A percentile compares a stretch with the other conserved stretches of the same genome.
phyloP scores from a whole-genome alignment of 352 stramenopile genomes.

The Pythium phragmiticola region DNA sequence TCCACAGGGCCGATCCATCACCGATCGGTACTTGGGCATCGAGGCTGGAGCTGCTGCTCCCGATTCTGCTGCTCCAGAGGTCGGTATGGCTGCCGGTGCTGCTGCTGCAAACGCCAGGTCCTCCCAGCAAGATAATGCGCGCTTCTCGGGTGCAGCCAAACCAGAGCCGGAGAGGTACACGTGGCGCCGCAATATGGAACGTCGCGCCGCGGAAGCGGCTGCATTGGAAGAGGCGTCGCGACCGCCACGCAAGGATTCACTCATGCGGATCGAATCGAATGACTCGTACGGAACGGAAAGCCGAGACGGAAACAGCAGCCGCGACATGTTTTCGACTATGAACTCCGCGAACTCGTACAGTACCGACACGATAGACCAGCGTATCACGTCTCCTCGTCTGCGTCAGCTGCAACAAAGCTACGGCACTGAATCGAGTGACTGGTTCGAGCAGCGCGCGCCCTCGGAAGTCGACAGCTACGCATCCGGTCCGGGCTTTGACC shows the following conservation, averaged over 20 bases:
- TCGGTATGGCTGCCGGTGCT: conserved; percentile 2
- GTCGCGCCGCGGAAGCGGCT: conserved; percentile 19
- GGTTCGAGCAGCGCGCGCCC: conserved; percentile 20
- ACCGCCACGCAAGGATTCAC: conserved; percentile 7
- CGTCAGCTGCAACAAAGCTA: conserved; percentile 12
- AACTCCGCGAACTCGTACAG: neutral
- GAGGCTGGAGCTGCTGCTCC: conserved; percentile 8
- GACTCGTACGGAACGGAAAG: conserved; percentile 18
- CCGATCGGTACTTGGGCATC: conserved; percentile 22
- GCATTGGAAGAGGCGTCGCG: conserved; percentile 15
- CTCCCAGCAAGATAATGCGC: conserved; percentile 10
- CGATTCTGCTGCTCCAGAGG: neutral
- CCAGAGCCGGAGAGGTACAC: conserved; percentile 23
- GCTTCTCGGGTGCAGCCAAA: conserved; percentile 7
- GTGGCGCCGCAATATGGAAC: conserved; percentile 29
- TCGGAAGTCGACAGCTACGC: conserved; percentile 23
- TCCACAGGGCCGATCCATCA: conserved; percentile 21
- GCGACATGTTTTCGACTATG: neutral
- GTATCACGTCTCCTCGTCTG: neutral
- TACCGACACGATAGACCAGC: conserved; percentile 1
- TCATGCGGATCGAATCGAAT: conserved; percentile 26
- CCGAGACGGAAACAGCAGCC: neutral
- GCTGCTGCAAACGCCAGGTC: conserved; percentile 11
- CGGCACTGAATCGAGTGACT: conserved; percentile 22
- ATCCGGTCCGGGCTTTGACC: neutral